Conservation (phyloP, 257 asterid genomes). For the Apocynum venetum region DNA sequence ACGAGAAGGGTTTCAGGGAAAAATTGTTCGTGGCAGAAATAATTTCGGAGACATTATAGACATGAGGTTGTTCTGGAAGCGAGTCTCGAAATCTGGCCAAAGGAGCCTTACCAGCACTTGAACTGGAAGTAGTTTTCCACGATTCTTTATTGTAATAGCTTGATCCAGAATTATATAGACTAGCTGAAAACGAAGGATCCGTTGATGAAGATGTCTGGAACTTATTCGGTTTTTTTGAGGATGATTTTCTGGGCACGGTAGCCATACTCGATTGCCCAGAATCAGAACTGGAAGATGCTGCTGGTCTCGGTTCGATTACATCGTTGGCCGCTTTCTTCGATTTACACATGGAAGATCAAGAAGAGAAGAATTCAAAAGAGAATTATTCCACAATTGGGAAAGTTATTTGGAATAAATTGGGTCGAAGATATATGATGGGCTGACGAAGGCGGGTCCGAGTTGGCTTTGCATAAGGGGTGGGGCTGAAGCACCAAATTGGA, state of each 20-base stretch:
- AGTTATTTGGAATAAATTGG: not conserved
- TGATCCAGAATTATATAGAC: constrained; percentile 44
- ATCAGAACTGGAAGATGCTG: not conserved
- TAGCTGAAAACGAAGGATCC: constrained; percentile 24
- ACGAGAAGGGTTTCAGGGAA: constrained; percentile 38
- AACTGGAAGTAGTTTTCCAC: constrained; percentile 29
- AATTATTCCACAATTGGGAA: not conserved
- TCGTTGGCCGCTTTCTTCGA: constrained; percentile 41
- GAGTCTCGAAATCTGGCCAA: constrained; percentile 50
- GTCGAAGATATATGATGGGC: not conserved
- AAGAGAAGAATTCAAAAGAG: not conserved
- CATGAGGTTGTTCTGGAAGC: constrained; percentile 49
- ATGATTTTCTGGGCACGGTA: constrained; percentile 23
- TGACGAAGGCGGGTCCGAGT: not conserved
- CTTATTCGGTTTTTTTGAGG: constrained; percentile 33
- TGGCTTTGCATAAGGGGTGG: not conserved
- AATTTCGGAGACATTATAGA: constrained; percentile 58
- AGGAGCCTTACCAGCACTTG: constrained; percentile 25
- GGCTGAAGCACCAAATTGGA: not conserved
- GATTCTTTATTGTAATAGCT: constrained; percentile 44
- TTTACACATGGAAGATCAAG: constrained; percentile 36
- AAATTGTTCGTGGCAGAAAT: constrained; percentile 59
- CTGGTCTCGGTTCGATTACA: constrained; percentile 32
- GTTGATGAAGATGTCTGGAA: constrained; percentile 22
- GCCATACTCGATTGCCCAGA: not conserved